These are phyloP conservation scores for Globisporangium abappressorium DNA, from an alignment of 352 stramenopile species.

Conservation along the genomic window DNA sequence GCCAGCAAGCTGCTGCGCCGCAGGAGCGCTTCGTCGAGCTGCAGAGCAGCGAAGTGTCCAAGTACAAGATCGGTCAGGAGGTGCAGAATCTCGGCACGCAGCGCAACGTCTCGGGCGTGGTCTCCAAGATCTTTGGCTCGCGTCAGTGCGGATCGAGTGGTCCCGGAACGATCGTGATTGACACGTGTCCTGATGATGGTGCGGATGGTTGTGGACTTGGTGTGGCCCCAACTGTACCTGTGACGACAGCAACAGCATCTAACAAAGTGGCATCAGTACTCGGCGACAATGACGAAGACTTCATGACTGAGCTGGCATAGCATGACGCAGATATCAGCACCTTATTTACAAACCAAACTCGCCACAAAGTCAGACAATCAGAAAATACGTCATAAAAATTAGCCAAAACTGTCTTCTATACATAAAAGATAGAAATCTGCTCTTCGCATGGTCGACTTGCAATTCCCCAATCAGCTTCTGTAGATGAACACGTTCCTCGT, in stretches of 20 bases:
- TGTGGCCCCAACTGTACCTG: not conserved
- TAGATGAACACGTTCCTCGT: constrained; percentile 24
- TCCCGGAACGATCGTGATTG: constrained; percentile 67
- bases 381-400: constrained; percentile 6
- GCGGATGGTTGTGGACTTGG: not conserved
- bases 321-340: not conserved
- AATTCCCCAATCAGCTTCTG: constrained; percentile 11
- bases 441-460: not conserved
- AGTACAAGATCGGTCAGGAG: constrained; percentile 63
- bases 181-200: constrained; percentile 35
- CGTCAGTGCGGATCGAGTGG: constrained; percentile 65
- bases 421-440: not conserved
- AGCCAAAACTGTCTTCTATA: constrained; percentile 8
- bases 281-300: constrained; percentile 6
- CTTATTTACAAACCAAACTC: not conserved
- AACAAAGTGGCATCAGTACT: not conserved
- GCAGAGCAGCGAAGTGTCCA: constrained; percentile 73
- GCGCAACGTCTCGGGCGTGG: constrained; percentile 50
- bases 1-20: constrained; percentile 22
- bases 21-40: constrained; percentile 72
- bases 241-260: not conserved
- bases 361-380: not conserved
- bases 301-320: constrained; percentile 11
- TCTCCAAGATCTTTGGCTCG: constrained; percentile 73
- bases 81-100: constrained; percentile 50